Evolutionary conservation across 352 stramenopile genomes (phyloP), one percentile per base, ranked within the genome.

Genomic region (Paralagenidium karlingii): DNA sequence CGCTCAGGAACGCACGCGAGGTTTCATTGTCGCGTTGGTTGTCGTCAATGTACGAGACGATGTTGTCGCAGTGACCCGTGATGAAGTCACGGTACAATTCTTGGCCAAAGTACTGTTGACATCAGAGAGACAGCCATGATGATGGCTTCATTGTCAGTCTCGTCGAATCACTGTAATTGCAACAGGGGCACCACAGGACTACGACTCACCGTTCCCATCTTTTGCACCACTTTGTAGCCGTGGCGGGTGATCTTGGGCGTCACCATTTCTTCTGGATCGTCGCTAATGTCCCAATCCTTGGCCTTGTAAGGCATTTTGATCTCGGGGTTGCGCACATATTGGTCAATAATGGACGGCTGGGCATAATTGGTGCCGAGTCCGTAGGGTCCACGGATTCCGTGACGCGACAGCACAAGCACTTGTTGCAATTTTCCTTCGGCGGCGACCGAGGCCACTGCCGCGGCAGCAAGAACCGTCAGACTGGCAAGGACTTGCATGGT

Each of bases 11-110:
- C 11, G 65, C 68, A 27, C 73, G 19, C 2, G 73, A 68, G 27
- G 73, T 87, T 63, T 82, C 71, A 36, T 82, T 79, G 48, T 86
- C 73, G 1, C 73, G 68, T 43, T 86, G 64, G 41, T 83, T 86
- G 34, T 63, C 48, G 30, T 86, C 73, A 10, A 69, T 67, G 37
- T 83, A 86, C 0, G 68, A 60, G 40, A 81, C 82, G 5, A 63
- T 67, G 41, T 75, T 52, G 22, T 68, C 38, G 47, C 68, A 86
- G 8, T 50, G 61, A 13, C 58, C 51, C 9, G 74, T 54, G 37
- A 82, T 43, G 40, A 86, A 81, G 19, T 68, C 53, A 5, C 51
- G 30, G 45, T 82, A 86, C 34, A 86, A 53, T 47, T 86, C 60
- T 20, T 70, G 38, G 37, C 58, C 53, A 53, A 86, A 86, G 45